Evolutionary conservation across 768 basidiomycete genomes (phyloP).

Genomic region (Mycena haematopus): DNA sequence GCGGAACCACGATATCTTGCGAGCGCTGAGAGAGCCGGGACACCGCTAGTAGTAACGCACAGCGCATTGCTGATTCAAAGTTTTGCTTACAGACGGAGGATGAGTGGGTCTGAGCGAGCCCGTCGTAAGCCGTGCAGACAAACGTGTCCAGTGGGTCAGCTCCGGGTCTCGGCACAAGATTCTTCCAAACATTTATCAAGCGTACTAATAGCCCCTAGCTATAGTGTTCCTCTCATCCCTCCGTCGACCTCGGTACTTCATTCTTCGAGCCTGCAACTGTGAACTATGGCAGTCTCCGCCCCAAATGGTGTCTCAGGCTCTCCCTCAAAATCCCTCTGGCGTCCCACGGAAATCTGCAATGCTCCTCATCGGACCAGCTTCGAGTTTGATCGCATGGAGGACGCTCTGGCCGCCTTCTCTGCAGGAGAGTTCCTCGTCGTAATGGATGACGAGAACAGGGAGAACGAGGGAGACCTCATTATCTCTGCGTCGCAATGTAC

Average conservation of each 20-base stretch:
- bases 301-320: conserved; percentile 27
- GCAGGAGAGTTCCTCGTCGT: conserved; percentile 93
- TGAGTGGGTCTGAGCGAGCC: neutral
- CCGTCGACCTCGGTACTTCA: neutral
- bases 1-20: too few relatives aligned
- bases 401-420: conserved; percentile 76
- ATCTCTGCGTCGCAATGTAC: conserved; percentile 85
- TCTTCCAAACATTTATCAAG: neutral
- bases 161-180: too few relatives aligned
- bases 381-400: conserved; percentile 81
- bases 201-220: neutral
- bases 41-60: neutral
- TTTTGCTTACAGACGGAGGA: neutral
- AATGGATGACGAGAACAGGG: conserved; percentile 94
- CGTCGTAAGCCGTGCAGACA: neutral
- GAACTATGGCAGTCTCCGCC: conserved; percentile 4
- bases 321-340: conserved; percentile 37
- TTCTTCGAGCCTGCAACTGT: neutral
- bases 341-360: conserved; percentile 41
- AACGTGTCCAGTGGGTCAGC: neutral
- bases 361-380: conserved; percentile 49
- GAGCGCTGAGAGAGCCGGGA: neutral
- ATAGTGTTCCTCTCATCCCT: neutral
- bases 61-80: neutral
- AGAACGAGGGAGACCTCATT: conserved; percentile 98